A percentile compares a stretch with the other conserved stretches of the same genome.
Evolutionary conservation across 805 yeast species (phyloP).

Genomic region (Komagataella mondaviorum): DNA sequence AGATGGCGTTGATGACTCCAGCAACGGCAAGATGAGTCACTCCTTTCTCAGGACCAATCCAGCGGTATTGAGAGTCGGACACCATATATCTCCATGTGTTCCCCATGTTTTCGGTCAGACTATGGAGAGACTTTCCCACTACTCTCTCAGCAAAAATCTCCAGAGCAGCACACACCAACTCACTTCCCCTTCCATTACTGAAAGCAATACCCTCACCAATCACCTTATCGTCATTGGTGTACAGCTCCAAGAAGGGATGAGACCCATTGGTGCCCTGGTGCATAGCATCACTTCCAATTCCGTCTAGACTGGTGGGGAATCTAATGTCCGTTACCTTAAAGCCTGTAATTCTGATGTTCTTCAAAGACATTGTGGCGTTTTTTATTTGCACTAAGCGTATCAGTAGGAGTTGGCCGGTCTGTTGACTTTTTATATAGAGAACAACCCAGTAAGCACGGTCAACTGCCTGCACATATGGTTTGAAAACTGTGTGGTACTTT

Average conservation of each 20-base stretch:
- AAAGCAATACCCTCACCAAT: conserved; percentile 29
- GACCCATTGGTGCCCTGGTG: conserved; percentile 25
- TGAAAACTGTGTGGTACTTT: background rate
- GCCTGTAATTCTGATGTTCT: conserved; percentile 1
- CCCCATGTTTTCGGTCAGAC: conserved; percentile 23
- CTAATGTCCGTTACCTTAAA: conserved; percentile 13
- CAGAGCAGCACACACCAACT: conserved; percentile 20
- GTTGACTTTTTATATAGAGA: background rate
- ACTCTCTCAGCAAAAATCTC: conserved; percentile 22
- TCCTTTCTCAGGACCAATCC: conserved; percentile 33
- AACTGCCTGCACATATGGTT: background rate
- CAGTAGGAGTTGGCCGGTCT: background rate
- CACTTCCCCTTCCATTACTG: conserved; percentile 25
- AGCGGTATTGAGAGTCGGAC: conserved; percentile 24
- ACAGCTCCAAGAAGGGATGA: conserved; percentile 21
- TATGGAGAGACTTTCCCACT: conserved; percentile 17
- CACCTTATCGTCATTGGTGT: conserved; percentile 14
- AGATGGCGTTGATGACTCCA: conserved; percentile 25
- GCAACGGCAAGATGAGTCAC: conserved; percentile 26
- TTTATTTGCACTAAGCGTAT: background rate
- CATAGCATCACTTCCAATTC: conserved; percentile 29
- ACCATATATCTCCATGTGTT: conserved; percentile 26
- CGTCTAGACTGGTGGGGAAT: conserved; percentile 25
- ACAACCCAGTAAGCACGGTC: background rate
- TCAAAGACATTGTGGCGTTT: background rate